These are phyloP conservation scores for Actinomortierella wolfii DNA, from an alignment of 371 early-diverging fungal species.

Conservation along the genomic window DNA sequence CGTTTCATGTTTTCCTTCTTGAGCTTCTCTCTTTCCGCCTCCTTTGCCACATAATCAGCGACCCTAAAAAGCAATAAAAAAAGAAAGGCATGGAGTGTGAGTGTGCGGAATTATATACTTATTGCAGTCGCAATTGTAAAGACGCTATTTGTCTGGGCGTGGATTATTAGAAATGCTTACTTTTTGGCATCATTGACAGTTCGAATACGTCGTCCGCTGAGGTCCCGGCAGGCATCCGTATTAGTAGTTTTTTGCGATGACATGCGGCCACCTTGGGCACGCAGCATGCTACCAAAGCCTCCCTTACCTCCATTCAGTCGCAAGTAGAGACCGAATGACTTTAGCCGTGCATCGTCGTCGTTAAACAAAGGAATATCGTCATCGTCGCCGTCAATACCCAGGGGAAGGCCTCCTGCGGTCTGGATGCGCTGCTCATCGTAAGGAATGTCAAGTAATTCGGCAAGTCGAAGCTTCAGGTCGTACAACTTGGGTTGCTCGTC, in stretches of 20 bases:
- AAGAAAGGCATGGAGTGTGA: no score
- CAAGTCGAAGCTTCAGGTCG: conserved; percentile 49
- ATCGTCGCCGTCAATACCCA: conserved; percentile 35
- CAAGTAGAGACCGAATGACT: conserved; percentile 45
- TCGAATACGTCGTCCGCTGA: conserved; percentile 87
- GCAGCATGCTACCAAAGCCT: conserved; percentile 94
- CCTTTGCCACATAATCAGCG: conserved; percentile 75
- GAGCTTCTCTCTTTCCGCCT: conserved; percentile 74
- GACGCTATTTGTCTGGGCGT: no score
- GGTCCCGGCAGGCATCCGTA: conserved; percentile 93
- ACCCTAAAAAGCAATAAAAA: conserved; percentile 53
- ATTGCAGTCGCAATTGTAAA: no score
- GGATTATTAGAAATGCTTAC: no score
- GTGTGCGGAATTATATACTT: no score
- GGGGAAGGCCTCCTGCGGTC: conserved; percentile 48
- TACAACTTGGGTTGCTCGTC: conserved; percentile 14
- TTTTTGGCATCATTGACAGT: conserved; percentile 90
- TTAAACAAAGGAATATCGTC: conserved; percentile 27
- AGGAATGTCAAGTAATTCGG: conserved; percentile 48
- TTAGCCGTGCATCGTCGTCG: conserved; percentile 3
- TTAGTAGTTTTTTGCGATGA: conserved; percentile 89
- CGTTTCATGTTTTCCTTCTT: conserved; percentile 69
- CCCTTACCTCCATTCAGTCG: conserved; percentile 87
- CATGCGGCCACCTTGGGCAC: conserved; percentile 95
- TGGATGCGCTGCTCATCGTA: conserved; percentile 53